Conservation (phyloP, 805 yeast species). For the Komagataella kurtzmanii region DNA sequence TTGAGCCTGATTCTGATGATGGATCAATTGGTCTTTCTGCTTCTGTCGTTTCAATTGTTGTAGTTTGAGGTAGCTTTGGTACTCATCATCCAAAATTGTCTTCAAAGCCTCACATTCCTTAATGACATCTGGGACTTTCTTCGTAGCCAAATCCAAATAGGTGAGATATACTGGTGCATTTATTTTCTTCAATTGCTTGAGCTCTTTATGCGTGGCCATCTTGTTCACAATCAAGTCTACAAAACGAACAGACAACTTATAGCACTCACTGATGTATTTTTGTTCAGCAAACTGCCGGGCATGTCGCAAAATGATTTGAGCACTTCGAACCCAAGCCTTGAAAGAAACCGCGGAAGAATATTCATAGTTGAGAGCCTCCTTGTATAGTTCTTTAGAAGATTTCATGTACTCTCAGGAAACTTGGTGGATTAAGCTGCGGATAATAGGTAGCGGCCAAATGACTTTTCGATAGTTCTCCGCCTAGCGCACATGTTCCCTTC, state of each 20-base stretch:
- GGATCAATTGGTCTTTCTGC: slow-evolving; percentile 8
- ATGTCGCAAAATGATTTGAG: slow-evolving; percentile 29
- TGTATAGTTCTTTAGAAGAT: slow-evolving; percentile 20
- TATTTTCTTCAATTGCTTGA: slow-evolving; percentile 14
- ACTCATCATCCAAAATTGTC: slow-evolving; percentile 11
- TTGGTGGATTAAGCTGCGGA: neutral
- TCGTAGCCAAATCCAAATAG: slow-evolving; percentile 10
- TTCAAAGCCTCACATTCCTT: slow-evolving; percentile 17
- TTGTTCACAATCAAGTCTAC: slow-evolving; percentile 40
- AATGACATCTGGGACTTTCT: slow-evolving; percentile 13
- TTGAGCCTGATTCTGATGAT: neutral
- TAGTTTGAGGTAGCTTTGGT: slow-evolving; percentile 4
- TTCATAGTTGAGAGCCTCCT: slow-evolving; percentile 38
- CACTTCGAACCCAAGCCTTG: slow-evolving; percentile 42
- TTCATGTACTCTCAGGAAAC: neutral
- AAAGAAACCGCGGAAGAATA: slow-evolving; percentile 38
- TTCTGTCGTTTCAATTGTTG: slow-evolving; percentile 1
- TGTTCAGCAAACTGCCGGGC: slow-evolving; percentile 31
- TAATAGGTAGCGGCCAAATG: neutral
- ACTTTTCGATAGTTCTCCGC: neutral
- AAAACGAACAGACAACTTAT: slow-evolving; percentile 41
- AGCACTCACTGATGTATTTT: slow-evolving; percentile 34
- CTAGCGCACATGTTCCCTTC: neutral
- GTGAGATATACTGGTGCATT: slow-evolving; percentile 12
- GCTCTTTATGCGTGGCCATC: slow-evolving; percentile 31